Base-by-base conservation (phyloP, 1,284 basidiomycete genomes). In the Tilletia setariae region DNA sequence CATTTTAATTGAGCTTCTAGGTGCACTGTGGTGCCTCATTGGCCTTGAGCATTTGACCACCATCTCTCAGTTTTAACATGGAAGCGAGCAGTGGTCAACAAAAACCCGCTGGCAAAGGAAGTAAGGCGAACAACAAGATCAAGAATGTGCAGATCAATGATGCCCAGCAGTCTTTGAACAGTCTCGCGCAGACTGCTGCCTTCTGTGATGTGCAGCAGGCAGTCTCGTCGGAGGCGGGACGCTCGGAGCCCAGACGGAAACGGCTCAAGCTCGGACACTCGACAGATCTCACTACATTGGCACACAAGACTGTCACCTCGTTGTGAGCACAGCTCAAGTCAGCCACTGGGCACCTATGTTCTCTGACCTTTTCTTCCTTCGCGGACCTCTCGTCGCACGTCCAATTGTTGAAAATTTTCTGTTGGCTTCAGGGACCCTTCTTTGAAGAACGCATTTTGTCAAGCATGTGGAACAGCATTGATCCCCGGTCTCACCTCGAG, bases 251-350 rank as follows among this genome's bases (percentile, higher is more conserved):
- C 4, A 15, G 23, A 30, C n/a, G 25, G 8, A 23, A 23, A 30
- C 16, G 25, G 53, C 11, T 59, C 53, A 59, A 59, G 23, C 6
- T 19, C 9, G 28, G 53, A 9, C 25, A 15, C 8, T 59, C 53
- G 8, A 59, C 25, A 30, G 53, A 59, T 19, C 19, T 59, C 13
- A 28, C 9, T 9, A 21, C 23, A 15, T 19, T 59, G 23, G 53
- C 53, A 30, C 53, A 59, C n/a, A 59, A 59, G 25, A 28, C 53
- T 21, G 53, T 59, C 23, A 59, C 53, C 19, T 28, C 53, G 53
- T 30, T 59, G 53, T 59, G 53, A 59, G 53, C 32, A 30, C 6
- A 23, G 25, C 7, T 49, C 13, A 8, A 21, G 47, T 15, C 47
- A 19, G 47, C 8, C n/a, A n/a, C n/a, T n/a, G n/a, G n/a, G n/a